A percentile compares a stretch with the other conserved stretches of the same genome.
Evolutionary conservation across 2,329 filamentous ascomycete species (phyloP).

Genomic region (Diatrype stigma): DNA sequence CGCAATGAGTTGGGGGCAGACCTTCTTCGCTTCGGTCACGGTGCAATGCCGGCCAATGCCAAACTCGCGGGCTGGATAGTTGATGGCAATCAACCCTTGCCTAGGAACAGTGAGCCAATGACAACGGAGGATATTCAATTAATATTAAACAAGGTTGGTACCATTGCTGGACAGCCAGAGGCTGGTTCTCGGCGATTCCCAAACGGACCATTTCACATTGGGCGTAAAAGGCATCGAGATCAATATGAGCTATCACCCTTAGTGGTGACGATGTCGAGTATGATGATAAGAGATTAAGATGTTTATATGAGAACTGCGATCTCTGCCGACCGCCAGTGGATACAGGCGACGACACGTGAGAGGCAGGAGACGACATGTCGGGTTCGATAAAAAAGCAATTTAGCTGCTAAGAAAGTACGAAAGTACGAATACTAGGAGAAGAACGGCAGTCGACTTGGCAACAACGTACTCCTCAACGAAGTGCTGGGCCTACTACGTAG

Average conservation of each 20-base stretch:
- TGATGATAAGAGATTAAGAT: slow-evolving; percentile 71
- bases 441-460: background rate
- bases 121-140: slow-evolving; percentile 2
- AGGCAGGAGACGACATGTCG: slow-evolving; percentile 28
- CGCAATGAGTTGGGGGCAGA: slow-evolving; percentile 77
- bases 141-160: slow-evolving; percentile 28
- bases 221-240: slow-evolving; percentile 95
- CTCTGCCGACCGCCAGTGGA: slow-evolving; percentile 30
- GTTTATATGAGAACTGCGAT: slow-evolving; percentile 81
- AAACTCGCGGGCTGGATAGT: slow-evolving; percentile 82
- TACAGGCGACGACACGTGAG: slow-evolving; percentile 32
- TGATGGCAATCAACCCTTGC: slow-evolving; percentile 92
- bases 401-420: background rate
- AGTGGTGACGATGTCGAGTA: slow-evolving; percentile 72
- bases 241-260: slow-evolving; percentile 84
- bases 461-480: background rate
- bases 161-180: slow-evolving; percentile 93
- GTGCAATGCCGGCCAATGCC: slow-evolving; percentile 78
- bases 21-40: slow-evolving; percentile 75
- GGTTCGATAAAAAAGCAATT: background rate
- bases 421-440: background rate
- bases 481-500: too few species aligned
- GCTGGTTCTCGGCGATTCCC: slow-evolving; percentile 66
- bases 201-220: slow-evolving; percentile 94
- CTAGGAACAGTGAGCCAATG: slow-evolving; percentile 33